Conservation (phyloP, 106 monocot species). For the Vanilla planifolia region DNA sequence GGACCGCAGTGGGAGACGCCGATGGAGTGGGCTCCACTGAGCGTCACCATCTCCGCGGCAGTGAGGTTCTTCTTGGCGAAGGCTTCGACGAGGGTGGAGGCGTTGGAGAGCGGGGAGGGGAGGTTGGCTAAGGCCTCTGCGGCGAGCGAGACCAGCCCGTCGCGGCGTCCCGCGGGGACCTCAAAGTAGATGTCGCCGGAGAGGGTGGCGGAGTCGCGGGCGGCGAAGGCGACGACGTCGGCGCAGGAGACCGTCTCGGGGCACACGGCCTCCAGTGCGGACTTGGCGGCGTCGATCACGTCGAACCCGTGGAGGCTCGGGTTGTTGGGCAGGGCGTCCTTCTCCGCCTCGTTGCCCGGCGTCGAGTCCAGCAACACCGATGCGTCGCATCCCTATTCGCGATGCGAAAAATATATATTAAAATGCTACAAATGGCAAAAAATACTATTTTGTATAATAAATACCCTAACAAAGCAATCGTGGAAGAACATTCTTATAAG, state of each 20-base stretch:
- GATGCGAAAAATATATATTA: too few relatives aligned
- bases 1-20: slow-evolving; percentile 24
- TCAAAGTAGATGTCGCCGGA: slow-evolving; percentile 7
- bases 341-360: slow-evolving; percentile 38
- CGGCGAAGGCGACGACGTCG: slow-evolving; percentile 55
- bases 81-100: slow-evolving; percentile 13
- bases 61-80: slow-evolving; percentile 22
- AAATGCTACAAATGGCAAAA: too few relatives aligned
- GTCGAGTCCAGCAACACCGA: slow-evolving; percentile 61
- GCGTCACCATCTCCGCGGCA: slow-evolving; percentile 24
- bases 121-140: slow-evolving; percentile 10
- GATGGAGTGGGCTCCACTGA: slow-evolving; percentile 28
- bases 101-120: slow-evolving; percentile 6
- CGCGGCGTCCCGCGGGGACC: slow-evolving; percentile 13
- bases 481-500: slow-evolving; percentile 39
- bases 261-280: slow-evolving; percentile 37
- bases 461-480: slow-evolving; percentile 29
- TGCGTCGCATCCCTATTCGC: slow-evolving; percentile 71
- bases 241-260: slow-evolving; percentile 52
- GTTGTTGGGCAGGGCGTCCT: slow-evolving; percentile 46
- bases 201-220: slow-evolving; percentile 39
- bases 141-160: neutral
- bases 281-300: slow-evolving; percentile 45
- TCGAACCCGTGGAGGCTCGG: slow-evolving; percentile 42
- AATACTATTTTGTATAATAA: neutral